These are phyloP conservation scores for Penicillium bovifimosum DNA, from an alignment of 495 filamentous ascomycete genomes.

Conservation along the genomic window DNA sequence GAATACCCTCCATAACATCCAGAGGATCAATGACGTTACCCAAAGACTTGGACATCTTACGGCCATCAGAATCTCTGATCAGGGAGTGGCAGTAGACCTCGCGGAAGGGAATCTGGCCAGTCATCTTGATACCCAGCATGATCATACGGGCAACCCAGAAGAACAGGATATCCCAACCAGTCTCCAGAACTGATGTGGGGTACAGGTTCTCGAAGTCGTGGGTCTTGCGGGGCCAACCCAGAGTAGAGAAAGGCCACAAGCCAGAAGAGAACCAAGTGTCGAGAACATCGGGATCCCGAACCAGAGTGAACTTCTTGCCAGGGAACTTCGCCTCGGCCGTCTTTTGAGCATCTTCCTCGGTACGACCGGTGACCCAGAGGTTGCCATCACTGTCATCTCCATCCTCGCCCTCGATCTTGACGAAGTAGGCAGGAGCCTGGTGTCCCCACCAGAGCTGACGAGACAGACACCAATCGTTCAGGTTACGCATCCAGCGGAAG, in stretches of 20 bases:
- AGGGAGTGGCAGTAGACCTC: slow-evolving; percentile 76
- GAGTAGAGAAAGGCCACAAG: slow-evolving; percentile 74
- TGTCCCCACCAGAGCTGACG: slow-evolving; percentile 87
- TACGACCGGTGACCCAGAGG: slow-evolving; percentile 64
- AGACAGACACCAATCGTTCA: slow-evolving; percentile 80
- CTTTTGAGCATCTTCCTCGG: slow-evolving; percentile 55
- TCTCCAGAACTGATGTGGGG: slow-evolving; percentile 70
- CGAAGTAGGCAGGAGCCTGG: slow-evolving; percentile 68
- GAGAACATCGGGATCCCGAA: slow-evolving; percentile 66
- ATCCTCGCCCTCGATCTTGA: slow-evolving; percentile 61
- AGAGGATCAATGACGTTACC: slow-evolving; percentile 81
- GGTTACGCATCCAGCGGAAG: slow-evolving; percentile 63
- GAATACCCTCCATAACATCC: slow-evolving; percentile 71
- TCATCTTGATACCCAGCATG: slow-evolving; percentile 72
- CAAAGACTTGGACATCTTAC: slow-evolving; percentile 82
- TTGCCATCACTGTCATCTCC: slow-evolving; percentile 48
- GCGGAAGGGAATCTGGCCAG: slow-evolving; percentile 68
- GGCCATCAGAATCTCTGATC: slow-evolving; percentile 70
- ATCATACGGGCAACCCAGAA: slow-evolving; percentile 87
- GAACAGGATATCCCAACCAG: slow-evolving; percentile 81
- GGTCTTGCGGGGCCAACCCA: slow-evolving; percentile 73
- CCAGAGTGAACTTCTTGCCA: slow-evolving; percentile 61
- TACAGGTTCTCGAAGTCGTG: slow-evolving; percentile 63
- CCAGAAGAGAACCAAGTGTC: slow-evolving; percentile 84
- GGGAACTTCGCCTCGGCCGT: slow-evolving; percentile 64